phyloP scores from a whole-genome alignment of 371 early-diverging fungal genomes.

The Lichtheimia hyalospora region DNA sequence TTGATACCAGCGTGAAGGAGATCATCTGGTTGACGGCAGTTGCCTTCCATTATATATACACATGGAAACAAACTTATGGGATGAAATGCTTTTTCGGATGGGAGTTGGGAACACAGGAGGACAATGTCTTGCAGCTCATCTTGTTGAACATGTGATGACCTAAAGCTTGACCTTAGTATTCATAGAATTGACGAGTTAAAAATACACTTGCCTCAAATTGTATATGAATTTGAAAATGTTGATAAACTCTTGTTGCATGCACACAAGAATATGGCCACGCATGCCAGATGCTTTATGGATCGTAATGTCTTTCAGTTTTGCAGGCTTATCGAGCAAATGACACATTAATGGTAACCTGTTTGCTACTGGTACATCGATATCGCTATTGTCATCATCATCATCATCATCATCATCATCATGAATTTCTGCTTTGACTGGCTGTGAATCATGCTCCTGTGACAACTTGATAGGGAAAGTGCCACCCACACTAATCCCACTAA shows the following conservation, averaged over 20 bases:
- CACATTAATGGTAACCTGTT: constrained; percentile 32
- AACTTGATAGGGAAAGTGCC: constrained; percentile 1
- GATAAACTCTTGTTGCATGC: constrained; percentile 42
- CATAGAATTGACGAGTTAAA: neutral
- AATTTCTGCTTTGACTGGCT: neutral
- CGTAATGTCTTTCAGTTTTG: constrained; percentile 24
- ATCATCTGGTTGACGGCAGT: constrained; percentile 62
- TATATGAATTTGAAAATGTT: constrained; percentile 50
- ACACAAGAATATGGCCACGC: constrained; percentile 43
- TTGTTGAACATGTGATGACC: constrained; percentile 36
- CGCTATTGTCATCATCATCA: constrained; percentile 3
- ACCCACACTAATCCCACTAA: constrained; percentile 6
- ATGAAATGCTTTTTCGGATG: constrained; percentile 42
- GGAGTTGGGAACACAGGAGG: constrained; percentile 44
- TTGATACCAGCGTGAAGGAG: constrained; percentile 58
- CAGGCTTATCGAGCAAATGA: constrained; percentile 46
- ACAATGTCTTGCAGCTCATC: constrained; percentile 56
- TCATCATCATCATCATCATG: constrained; percentile 2
- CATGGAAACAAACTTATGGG: constrained; percentile 48
- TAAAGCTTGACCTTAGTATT: neutral
- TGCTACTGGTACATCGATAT: neutral
- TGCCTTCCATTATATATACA: constrained; percentile 55
- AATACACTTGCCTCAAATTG: constrained; percentile 29
- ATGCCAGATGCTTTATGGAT: constrained; percentile 32
- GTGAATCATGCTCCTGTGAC: neutral